phyloP scores from a whole-genome alignment of 176 grass and related monocot genomes.

The Rhynchospora tenuis region DNA sequence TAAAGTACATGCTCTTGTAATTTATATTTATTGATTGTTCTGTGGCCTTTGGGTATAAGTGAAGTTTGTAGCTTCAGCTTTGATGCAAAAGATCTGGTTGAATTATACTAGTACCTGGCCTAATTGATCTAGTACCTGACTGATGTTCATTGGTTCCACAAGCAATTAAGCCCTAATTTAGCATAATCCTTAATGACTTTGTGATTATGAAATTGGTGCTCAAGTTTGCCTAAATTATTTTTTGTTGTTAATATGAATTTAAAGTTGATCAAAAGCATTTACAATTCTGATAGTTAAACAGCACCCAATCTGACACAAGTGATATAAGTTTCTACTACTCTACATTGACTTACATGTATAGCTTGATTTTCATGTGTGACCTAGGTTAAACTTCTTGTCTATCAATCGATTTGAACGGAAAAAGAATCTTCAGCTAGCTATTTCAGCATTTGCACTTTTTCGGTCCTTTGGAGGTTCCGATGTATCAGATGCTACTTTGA shows the following conservation, averaged over 20 bases:
- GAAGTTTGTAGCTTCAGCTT: neutral
- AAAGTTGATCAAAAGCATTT: too few species aligned
- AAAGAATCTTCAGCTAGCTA: constrained; percentile 83
- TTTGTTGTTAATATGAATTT: too few species aligned
- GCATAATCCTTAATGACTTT: neutral
- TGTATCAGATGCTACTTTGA: constrained; percentile 56
- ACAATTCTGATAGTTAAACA: too few species aligned
- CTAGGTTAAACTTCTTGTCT: constrained; percentile 92
- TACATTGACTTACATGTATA: neutral
- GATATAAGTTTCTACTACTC: neutral
- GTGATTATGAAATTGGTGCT: neutral
- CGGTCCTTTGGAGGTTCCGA: constrained; percentile 37
- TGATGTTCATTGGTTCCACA: neutral
- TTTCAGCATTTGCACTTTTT: constrained; percentile 86
- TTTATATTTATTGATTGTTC: constrained; percentile 24
- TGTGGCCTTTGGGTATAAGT: neutral
- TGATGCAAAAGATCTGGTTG: neutral
- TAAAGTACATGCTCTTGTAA: constrained; percentile 66
- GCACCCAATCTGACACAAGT: neutral
- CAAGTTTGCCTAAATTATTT: neutral
- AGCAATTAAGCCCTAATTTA: neutral
- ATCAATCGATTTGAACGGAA: constrained; percentile 96
- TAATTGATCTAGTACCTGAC: neutral
- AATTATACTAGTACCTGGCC: neutral
- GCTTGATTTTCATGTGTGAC: neutral